phyloP scores from a whole-genome alignment of 495 filamentous ascomycete species.

The Extremus antarcticus region DNA sequence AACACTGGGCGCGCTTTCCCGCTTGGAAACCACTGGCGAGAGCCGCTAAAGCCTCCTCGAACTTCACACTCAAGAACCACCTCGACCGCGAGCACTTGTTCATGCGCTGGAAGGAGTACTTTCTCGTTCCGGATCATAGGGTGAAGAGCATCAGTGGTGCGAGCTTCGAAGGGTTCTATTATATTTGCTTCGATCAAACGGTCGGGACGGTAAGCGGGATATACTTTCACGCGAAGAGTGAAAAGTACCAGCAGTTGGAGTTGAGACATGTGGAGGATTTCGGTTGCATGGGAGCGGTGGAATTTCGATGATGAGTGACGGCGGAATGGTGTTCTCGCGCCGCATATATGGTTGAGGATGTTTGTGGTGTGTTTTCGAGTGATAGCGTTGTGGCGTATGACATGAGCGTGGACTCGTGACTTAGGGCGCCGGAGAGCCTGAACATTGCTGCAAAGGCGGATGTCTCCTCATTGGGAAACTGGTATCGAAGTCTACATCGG shows the following conservation, averaged over 20 bases:
- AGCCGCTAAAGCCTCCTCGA: conserved; percentile 59
- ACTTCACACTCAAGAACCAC: conserved; percentile 58
- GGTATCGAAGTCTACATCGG: too few species aligned
- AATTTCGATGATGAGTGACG: conserved; percentile 58
- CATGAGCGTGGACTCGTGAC: neutral
- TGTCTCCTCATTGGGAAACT: too few species aligned
- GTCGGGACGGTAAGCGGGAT: conserved; percentile 78
- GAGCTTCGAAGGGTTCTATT: conserved; percentile 98
- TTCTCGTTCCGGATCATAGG: conserved; percentile 90
- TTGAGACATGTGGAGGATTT: conserved; percentile 74
- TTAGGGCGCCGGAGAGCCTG: too few species aligned
- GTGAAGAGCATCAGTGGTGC: conserved; percentile 83
- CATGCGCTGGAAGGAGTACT: conserved; percentile 99
- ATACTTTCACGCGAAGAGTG: conserved; percentile 96
- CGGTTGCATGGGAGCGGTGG: conserved; percentile 79
- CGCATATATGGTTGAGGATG: neutral
- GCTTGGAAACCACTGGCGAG: conserved; percentile 70
- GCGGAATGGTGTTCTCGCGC: neutral
- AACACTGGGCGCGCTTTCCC: conserved; percentile 86
- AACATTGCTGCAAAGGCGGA: too few species aligned
- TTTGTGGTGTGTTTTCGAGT: neutral
- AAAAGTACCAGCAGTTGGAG: conserved; percentile 91
- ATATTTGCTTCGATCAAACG: conserved; percentile 96
- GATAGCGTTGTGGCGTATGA: neutral
- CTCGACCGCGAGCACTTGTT: conserved; percentile 82